These are phyloP conservation scores for Myxozyma sirexii DNA, from an alignment of 805 yeast genomes.

Conservation along the genomic window DNA sequence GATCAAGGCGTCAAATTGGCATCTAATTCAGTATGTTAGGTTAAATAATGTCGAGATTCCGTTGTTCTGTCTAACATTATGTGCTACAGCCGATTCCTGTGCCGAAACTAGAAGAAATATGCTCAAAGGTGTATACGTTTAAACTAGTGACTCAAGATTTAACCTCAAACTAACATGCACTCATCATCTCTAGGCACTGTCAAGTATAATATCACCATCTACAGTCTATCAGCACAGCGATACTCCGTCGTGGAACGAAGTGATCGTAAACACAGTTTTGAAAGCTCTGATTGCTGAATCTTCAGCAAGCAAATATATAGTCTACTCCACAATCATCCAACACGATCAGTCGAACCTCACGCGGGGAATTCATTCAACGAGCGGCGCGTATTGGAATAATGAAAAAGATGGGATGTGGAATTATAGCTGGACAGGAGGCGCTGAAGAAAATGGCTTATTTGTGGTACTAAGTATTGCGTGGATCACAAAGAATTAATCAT, in stretches of 20 bases:
- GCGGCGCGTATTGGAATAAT: slow-evolving; percentile 37
- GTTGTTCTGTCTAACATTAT: no score
- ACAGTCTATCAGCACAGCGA: slow-evolving; percentile 21
- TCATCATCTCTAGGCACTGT: slow-evolving; percentile 25
- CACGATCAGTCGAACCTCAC: slow-evolving; percentile 9
- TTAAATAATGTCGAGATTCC: no score
- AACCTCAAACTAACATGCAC: neutral
- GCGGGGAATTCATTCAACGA: slow-evolving; percentile 32
- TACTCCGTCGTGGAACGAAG: slow-evolving; percentile 20
- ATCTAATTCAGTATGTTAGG: slow-evolving; percentile 18
- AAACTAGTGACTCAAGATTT: neutral
- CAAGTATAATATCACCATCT: slow-evolving; percentile 8
- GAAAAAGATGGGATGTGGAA: slow-evolving; percentile 32
- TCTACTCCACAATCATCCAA: slow-evolving; percentile 34
- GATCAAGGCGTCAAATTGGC: slow-evolving; percentile 20
- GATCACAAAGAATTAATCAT: slow-evolving; percentile 22
- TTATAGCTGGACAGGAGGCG: slow-evolving; percentile 27
- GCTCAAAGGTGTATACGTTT: slow-evolving; percentile 18
- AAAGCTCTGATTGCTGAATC: slow-evolving; percentile 13
- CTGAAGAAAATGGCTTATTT: slow-evolving; percentile 18
- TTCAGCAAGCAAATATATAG: slow-evolving; percentile 32
- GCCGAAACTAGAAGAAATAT: slow-evolving; percentile 15
- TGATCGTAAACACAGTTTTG: slow-evolving; percentile 19
- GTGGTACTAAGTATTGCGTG: slow-evolving; percentile 35
- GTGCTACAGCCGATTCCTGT: slow-evolving; percentile 19